Conservation (phyloP, 2,329 filamentous ascomycete genomes). For the Neurospora crassa region DNA sequence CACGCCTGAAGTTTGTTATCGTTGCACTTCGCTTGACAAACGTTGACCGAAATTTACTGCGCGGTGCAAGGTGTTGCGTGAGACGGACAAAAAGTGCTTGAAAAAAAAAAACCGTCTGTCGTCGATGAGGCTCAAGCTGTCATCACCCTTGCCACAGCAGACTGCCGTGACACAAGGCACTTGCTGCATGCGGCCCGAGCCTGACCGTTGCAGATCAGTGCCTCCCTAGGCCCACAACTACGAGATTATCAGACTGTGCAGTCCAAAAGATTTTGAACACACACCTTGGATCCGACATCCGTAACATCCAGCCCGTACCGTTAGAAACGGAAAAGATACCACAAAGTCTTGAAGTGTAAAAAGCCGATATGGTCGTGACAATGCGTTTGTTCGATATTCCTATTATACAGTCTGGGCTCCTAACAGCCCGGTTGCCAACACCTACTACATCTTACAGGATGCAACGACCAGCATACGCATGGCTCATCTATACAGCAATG, state of each 20-base stretch:
- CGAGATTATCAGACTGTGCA: not conserved
- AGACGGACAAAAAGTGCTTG: not conserved
- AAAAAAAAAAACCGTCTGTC: not conserved
- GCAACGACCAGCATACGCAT: conserved; percentile 7
- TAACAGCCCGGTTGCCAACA: not conserved
- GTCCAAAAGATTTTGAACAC: not conserved
- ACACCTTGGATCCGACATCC: not conserved
- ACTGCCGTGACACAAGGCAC: not conserved
- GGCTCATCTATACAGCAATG: conserved; percentile 4
- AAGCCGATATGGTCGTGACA: not conserved
- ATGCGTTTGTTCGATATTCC: not conserved
- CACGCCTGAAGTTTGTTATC: not conserved
- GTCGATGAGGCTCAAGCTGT: not conserved
- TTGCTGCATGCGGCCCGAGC: not conserved
- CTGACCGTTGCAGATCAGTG: not conserved
- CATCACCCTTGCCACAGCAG: not conserved
- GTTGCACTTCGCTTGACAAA: not conserved
- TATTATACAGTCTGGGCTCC: not conserved
- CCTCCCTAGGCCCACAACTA: not conserved
- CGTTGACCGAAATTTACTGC: not conserved
- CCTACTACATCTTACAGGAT: not conserved
- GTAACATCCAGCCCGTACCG: not conserved
- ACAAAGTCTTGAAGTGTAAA: not conserved
- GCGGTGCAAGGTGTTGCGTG: not conserved
- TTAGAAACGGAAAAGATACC: not conserved